Evolutionary conservation across 2,329 filamentous ascomycete species (phyloP).

Genomic region (Pseudogymnoascus pannorum): DNA sequence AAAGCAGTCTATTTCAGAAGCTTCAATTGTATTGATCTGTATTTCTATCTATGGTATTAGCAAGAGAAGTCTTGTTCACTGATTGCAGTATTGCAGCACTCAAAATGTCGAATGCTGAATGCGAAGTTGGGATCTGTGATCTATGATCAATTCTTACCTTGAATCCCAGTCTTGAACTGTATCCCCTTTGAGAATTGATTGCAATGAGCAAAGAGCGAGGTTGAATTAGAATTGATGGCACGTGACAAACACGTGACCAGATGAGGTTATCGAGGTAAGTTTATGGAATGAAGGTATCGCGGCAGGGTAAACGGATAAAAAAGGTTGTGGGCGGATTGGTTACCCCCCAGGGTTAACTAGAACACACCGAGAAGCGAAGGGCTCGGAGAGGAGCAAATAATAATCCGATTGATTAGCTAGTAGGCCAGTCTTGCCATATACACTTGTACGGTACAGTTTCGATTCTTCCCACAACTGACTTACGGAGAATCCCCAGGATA

Average conservation of each 20-base stretch:
- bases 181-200: neutral
- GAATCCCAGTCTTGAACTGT: neutral
- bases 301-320: neutral
- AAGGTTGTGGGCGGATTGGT: neutral
- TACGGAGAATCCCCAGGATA: neutral
- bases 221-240: neutral
- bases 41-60: slow-evolving; percentile 5
- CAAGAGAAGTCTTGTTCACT: neutral
- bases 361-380: neutral
- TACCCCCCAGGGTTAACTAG: neutral
- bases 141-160: neutral
- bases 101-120: neutral
- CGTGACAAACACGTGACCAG: neutral
- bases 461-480: neutral
- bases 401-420: neutral
- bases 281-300: neutral
- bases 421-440: neutral
- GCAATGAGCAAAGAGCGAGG: neutral
- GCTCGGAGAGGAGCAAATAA: neutral
- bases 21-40: neutral
- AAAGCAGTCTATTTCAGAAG: neutral
- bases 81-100: neutral
- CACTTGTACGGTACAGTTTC: neutral
- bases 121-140: neutral
- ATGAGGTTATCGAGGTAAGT: neutral